Conservation (phyloP, 208 protist genomes). For the Wallacemonas sp. region DNA sequence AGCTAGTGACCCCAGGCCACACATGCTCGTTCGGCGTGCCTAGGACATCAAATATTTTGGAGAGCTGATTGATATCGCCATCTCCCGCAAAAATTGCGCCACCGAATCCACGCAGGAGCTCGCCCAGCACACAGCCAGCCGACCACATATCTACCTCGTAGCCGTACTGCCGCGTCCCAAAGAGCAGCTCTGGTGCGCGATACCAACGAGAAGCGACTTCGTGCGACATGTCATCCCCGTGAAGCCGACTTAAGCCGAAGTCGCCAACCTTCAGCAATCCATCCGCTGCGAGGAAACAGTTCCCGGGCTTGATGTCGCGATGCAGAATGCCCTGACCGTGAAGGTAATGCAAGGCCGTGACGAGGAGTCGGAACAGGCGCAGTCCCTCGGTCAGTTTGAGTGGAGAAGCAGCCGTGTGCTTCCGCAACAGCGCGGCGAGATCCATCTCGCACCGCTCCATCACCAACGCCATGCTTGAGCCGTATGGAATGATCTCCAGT, state of each 20-base stretch:
- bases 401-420: slow-evolving; percentile 25
- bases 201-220: slow-evolving; percentile 91
- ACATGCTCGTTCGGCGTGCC: slow-evolving; percentile 92
- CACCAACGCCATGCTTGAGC: slow-evolving; percentile 63
- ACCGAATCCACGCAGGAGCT: slow-evolving; percentile 73
- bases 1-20: slow-evolving; percentile 84
- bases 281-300: slow-evolving; percentile 73
- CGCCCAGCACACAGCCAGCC: slow-evolving; percentile 88
- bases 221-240: slow-evolving; percentile 70
- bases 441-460: slow-evolving; percentile 81
- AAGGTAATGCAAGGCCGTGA: slow-evolving; percentile 60
- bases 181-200: slow-evolving; percentile 87
- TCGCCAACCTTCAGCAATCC: slow-evolving; percentile 53
- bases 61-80: slow-evolving; percentile 97
- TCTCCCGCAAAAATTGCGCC: slow-evolving; percentile 94
- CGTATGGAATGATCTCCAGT: slow-evolving; percentile 65
- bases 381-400: slow-evolving; percentile 27
- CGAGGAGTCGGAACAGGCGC: slow-evolving; percentile 57
- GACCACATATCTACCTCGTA: slow-evolving; percentile 90
- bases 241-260: slow-evolving; percentile 54
- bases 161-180: slow-evolving; percentile 75
- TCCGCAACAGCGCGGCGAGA: slow-evolving; percentile 40
- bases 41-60: slow-evolving; percentile 95
- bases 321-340: slow-evolving; percentile 74
- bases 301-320: slow-evolving; percentile 87